Evolutionary conservation across 352 stramenopile species (phyloP).

Genomic region (Globisporangium echinulatum): DNA sequence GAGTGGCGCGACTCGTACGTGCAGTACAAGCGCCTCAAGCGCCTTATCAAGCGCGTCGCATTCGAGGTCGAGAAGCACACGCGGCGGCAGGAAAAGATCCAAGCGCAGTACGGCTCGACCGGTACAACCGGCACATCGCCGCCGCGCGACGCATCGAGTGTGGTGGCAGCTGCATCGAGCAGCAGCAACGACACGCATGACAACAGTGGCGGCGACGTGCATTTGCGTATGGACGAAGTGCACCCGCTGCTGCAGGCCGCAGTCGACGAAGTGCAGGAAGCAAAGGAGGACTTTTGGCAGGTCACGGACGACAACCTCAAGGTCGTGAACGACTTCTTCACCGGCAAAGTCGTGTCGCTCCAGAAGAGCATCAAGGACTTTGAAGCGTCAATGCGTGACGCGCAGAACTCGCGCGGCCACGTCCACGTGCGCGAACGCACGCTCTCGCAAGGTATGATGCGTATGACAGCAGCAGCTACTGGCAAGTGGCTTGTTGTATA

Average conservation of each 20-base stretch:
- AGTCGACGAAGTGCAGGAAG: slow-evolving; percentile 55
- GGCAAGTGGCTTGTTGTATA: not conserved
- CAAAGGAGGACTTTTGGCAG: slow-evolving; percentile 81
- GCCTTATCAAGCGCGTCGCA: slow-evolving; percentile 86
- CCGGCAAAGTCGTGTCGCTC: slow-evolving; percentile 60
- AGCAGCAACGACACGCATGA: slow-evolving; percentile 1
- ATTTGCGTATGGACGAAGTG: slow-evolving; percentile 52
- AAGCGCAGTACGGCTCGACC: slow-evolving; percentile 14
- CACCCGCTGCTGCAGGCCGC: slow-evolving; percentile 47
- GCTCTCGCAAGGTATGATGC: slow-evolving; percentile 47
- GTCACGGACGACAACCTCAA: slow-evolving; percentile 75
- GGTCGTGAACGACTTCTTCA: slow-evolving; percentile 83
- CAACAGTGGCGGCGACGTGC: slow-evolving; percentile 9
- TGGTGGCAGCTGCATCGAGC: not conserved
- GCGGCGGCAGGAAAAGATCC: slow-evolving; percentile 49
- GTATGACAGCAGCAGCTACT: not conserved
- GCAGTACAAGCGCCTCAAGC: slow-evolving; percentile 90
- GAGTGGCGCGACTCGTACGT: slow-evolving; percentile 88
- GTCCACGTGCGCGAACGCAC: slow-evolving; percentile 60
- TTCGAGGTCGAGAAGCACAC: slow-evolving; percentile 85
- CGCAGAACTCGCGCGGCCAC: slow-evolving; percentile 68
- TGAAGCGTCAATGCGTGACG: slow-evolving; percentile 55
- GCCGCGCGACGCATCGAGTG: not conserved
- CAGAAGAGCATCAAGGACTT: slow-evolving; percentile 70
- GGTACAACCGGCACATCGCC: slow-evolving; percentile 4